Percentiles rank a stretch among this genome's conserved stretches.
Evolutionary conservation across 495 filamentous ascomycete species (phyloP).

Genomic region (Rhypophila decipiens): DNA sequence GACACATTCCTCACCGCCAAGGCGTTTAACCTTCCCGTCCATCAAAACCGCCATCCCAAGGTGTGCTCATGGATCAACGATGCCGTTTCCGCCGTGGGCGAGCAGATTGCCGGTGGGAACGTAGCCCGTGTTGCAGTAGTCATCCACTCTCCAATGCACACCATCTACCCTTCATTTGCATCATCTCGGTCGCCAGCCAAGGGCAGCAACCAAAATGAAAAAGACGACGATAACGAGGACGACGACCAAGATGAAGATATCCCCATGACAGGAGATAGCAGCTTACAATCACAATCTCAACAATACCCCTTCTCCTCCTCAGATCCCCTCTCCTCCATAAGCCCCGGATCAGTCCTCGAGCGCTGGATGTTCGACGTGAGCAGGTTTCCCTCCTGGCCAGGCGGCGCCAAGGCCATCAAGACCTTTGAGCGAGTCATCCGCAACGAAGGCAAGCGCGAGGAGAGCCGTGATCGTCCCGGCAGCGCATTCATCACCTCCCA

Average conservation of each 20-base stretch:
- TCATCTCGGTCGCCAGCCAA: too few species aligned
- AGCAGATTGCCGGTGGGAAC: constrained; percentile 53
- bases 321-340: constrained; percentile 5
- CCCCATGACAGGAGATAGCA: background rate
- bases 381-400: constrained; percentile 60
- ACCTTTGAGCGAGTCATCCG: constrained; percentile 26
- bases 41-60: constrained; percentile 81
- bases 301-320: constrained; percentile 1
- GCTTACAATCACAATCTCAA: background rate
- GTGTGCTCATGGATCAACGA: constrained; percentile 89
- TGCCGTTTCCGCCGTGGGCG: constrained; percentile 67
- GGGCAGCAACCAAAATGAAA: too few species aligned
- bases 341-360: constrained; percentile 52
- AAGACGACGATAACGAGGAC: background rate
- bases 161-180: background rate
- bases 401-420: constrained; percentile 26
- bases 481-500: background rate
- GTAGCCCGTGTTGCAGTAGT: constrained; percentile 70
- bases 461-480: constrained; percentile 12
- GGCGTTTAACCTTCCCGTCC: constrained; percentile 83
- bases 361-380: constrained; percentile 81
- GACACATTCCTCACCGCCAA: constrained; percentile 73
- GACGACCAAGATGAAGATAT: background rate
- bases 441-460: constrained; percentile 35
- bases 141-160: constrained; percentile 52